These are phyloP conservation scores for Rhododendron simsii DNA, from an alignment of 148 eudicot species.

Conservation along the genomic window DNA sequence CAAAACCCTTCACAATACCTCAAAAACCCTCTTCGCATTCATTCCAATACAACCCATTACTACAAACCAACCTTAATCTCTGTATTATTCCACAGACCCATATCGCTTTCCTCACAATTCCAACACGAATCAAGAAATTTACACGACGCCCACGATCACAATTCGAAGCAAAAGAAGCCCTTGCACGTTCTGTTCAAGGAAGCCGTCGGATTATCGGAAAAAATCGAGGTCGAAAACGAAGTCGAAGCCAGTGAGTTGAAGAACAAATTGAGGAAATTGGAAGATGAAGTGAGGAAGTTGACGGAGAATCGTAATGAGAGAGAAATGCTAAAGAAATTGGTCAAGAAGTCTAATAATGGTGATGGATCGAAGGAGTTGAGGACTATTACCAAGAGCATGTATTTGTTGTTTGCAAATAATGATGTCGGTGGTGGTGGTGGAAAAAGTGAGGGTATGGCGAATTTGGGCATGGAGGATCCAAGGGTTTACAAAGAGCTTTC, in stretches of 20 bases:
- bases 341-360: neutral
- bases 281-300: constrained; percentile 28
- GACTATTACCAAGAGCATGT: constrained; percentile 21
- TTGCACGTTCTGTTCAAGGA: constrained; percentile 42
- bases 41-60: neutral
- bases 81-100: constrained; percentile 15
- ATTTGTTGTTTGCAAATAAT: constrained; percentile 24
- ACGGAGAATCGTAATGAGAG: constrained; percentile 3
- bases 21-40: neutral
- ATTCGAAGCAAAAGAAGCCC: constrained; percentile 24
- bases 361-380: neutral
- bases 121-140: neutral
- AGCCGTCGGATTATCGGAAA: constrained; percentile 36
- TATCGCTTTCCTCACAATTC: constrained; percentile 20
- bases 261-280: constrained; percentile 36
- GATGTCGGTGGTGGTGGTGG: neutral
- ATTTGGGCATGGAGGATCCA: constrained; percentile 18
- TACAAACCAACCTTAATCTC: neutral
- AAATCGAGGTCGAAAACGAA: constrained; percentile 1
- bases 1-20: neutral
- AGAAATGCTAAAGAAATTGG: neutral
- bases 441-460: constrained; percentile 7
- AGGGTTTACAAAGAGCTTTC: constrained; percentile 47
- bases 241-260: constrained; percentile 17
- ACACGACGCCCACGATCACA: neutral